These are phyloP conservation scores for Raphanus sativus DNA, from an alignment of 345 rosid genomes.

Conservation along the genomic window DNA sequence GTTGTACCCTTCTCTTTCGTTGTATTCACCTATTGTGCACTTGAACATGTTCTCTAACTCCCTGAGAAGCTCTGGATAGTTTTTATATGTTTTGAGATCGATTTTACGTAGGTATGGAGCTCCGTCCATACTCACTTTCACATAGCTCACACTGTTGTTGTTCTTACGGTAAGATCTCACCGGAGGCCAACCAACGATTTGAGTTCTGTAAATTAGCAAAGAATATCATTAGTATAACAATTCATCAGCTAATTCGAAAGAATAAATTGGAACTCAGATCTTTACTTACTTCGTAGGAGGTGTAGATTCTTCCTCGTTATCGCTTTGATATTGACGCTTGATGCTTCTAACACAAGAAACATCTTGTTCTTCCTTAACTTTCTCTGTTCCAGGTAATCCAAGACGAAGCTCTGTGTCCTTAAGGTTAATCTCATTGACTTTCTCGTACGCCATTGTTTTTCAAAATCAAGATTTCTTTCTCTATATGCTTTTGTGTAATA, in stretches of 20 bases:
- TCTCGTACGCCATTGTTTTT: slow-evolving; percentile 40
- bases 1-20: slow-evolving; percentile 62
- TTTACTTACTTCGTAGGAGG: slow-evolving; percentile 68
- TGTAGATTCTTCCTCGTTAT: slow-evolving; percentile 43
- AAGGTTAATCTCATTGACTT: slow-evolving; percentile 60
- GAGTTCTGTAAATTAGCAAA: slow-evolving; percentile 47
- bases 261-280: not conserved
- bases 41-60: slow-evolving; percentile 71
- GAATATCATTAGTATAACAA: slow-evolving; percentile 22
- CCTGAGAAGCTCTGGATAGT: slow-evolving; percentile 54
- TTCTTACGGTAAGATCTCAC: slow-evolving; percentile 64
- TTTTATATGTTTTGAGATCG: slow-evolving; percentile 56
- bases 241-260: not conserved
- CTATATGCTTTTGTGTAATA: slow-evolving; percentile 5
- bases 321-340: slow-evolving; percentile 45
- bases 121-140: slow-evolving; percentile 74
- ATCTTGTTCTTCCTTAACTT: slow-evolving; percentile 36
- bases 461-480: not conserved
- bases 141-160: slow-evolving; percentile 48
- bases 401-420: slow-evolving; percentile 87
- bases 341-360: slow-evolving; percentile 51
- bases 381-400: slow-evolving; percentile 76
- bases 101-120: slow-evolving; percentile 77
- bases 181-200: slow-evolving; percentile 83
- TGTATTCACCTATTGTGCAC: slow-evolving; percentile 46